Base-by-base conservation (phyloP, 768 basidiomycete species). In the Clathrus columnatus region DNA sequence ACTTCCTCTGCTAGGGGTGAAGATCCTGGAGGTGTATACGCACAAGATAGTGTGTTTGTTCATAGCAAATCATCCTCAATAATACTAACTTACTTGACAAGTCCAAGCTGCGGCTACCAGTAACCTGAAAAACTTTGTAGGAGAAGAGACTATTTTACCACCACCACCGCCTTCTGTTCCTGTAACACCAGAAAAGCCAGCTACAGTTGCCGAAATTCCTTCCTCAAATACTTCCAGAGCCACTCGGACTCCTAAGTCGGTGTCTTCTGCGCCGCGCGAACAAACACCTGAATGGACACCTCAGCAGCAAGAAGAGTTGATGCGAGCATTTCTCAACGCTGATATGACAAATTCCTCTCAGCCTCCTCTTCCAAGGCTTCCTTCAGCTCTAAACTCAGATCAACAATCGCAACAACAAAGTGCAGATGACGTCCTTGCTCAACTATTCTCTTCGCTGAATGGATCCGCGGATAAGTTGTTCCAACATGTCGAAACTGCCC, bases 1-100 rank as follows among this genome's bases (percentile, higher is more conserved):
- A 88, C 89, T 4, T 84, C 83, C 2, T 84, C 83, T 2, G 78
- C 85, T 30, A 78, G 88, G 20, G 80, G 81, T 41, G 85, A 86
- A 49, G 85, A 88, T 21, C 54, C 54, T 55, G 80, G 75, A 7
- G 71, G 80, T 4, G 73, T 73, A 10, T 83, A 77, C 62, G 65
- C 76, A 51, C 76, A 75, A 61, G 72, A 78, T 53, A 78, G 83
- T 81, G 59, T 51, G 67, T 66, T 32, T 67, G 26, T 36, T 29
- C 48, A 17, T 28, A 20, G 14, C 28, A 10, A 42, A 58, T 27
- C 49, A 64, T 14, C 59, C 53, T 53, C n/a, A 48, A 45, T 55
- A 43, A 16, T 7, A 53, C 59, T 2, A n/a, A 6, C 26, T n/a
- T n/a, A 23, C 47, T n/a, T 14, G 24, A 26, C n/a, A 36, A 36